phyloP scores from a whole-genome alignment of 331 rosid genomes.

The Saraca asoca region DNA sequence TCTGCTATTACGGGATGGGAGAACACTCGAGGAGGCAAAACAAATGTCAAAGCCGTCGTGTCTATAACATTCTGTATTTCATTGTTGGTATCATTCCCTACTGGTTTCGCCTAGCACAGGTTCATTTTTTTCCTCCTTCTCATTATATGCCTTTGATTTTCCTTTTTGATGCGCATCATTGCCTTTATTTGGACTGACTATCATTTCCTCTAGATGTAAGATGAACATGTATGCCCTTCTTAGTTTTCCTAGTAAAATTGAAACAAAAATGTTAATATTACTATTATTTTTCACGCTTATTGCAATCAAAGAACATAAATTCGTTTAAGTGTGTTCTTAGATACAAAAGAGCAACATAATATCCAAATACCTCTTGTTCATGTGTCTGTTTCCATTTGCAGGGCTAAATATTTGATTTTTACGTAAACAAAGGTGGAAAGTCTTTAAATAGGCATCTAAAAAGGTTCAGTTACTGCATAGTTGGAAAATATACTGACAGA shows the following conservation, averaged over 20 bases:
- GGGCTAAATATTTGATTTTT: background rate
- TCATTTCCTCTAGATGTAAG: no score
- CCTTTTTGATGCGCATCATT: background rate
- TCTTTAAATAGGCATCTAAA: background rate
- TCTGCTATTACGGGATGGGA: slow-evolving; percentile 76
- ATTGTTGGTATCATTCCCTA: slow-evolving; percentile 55
- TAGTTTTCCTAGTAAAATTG: background rate
- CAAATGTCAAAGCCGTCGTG: slow-evolving; percentile 52
- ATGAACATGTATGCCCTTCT: slow-evolving; percentile 12
- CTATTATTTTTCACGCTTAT: background rate
- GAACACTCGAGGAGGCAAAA: slow-evolving; percentile 60
- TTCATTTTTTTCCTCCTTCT: slow-evolving; percentile 16
- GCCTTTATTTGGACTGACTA: background rate
- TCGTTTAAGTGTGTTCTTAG: background rate
- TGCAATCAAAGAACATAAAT: background rate
- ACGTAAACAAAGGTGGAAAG: background rate
- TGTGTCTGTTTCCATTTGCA: background rate
- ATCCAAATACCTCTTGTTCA: background rate
- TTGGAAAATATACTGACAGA: background rate
- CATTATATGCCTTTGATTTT: background rate
- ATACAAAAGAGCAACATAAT: slow-evolving; percentile 2
- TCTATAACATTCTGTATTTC: slow-evolving; percentile 52
- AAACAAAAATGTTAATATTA: no score
- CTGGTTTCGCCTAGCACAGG: slow-evolving; percentile 73
- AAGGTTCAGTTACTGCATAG: slow-evolving; percentile 1